phyloP scores from a whole-genome alignment of 1,284 basidiomycete genomes.

The Ustilago curta region DNA sequence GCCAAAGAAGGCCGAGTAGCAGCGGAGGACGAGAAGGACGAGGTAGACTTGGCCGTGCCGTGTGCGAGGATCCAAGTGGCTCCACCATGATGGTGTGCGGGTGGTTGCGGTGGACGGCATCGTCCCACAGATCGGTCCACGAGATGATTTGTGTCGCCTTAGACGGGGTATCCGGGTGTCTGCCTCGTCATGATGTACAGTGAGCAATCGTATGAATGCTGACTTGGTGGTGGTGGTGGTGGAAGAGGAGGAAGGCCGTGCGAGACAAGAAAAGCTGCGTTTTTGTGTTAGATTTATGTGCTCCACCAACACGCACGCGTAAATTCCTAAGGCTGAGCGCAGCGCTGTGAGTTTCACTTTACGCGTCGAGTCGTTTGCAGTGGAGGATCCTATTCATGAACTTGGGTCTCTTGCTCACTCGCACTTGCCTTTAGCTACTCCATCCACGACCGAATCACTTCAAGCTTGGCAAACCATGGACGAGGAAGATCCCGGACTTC shows the following conservation, averaged over 20 bases:
- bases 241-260: conserved; percentile 13
- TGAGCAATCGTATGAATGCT: background rate
- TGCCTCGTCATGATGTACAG: background rate
- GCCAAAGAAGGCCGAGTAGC: conserved; percentile 57
- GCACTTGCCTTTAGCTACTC: background rate
- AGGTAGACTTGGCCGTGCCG: conserved; percentile 31
- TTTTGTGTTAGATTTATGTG: conserved; percentile 6
- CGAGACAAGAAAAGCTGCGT: conserved; percentile 10
- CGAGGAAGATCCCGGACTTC: conserved; percentile 62
- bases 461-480: conserved; percentile 33
- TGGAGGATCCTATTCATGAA: too few relatives aligned
- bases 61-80: conserved; percentile 22
- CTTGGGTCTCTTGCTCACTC: too few relatives aligned
- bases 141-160: too few relatives aligned
- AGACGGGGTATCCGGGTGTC: background rate
- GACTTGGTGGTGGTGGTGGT: background rate
- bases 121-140: too few relatives aligned
- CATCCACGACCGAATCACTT: background rate
- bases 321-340: background rate
- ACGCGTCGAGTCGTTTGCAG: conserved; percentile 29
- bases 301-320: background rate
- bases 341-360: conserved; percentile 32
- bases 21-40: conserved; percentile 54
- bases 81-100: conserved; percentile 3
- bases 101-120: background rate